Base-by-base conservation (phyloP, 2,329 filamentous ascomycete genomes). In the Fusarium humuli region DNA sequence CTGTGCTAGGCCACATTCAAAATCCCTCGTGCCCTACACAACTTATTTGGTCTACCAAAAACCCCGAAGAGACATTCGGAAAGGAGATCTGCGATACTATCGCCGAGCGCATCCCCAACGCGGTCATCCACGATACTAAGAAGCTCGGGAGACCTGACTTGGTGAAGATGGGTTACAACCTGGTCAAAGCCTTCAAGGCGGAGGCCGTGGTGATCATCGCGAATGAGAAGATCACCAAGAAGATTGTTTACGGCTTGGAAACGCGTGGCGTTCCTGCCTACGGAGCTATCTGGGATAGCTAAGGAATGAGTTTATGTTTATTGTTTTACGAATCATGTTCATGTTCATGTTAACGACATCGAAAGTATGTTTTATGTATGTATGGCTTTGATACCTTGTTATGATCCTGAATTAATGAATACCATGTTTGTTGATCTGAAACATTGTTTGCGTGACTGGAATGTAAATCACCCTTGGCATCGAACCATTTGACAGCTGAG, bases 131-230 rank as follows among this genome's bases (percentile, higher is more conserved):
- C 75, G 90, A 94, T 77, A 93, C 91, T 4, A 83, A 84, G 57
- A 78, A 80, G 48, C 81, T 82, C 18, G 90, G 89, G 0, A 83
- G 90, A n/a, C 85, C 89, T 2, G 87, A 93, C 65, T 75, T 86
- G 16, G 81, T 83, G 22, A 77, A 78, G 53, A 83, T 83, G 78
- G 79, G 80, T 6, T 85, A 82, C 76, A 85, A 92, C 76, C 72
- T 90, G 27, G 82, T 82, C 6, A 81, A 89, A 52, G 83, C 85
- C 37, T 89, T 86, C 74, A 79, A 82, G 14, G 80, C 90, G 1
- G 91, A 93, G 81, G 92, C 91, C 2, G 90, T 93, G 18, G 90
- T 93, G 74, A 86, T 93, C 61, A 90, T 94, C 72, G 90, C 88
- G 46, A 94, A 94, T 76, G 87, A 90, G 63, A 84, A 80, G 63